Base-by-base conservation (phyloP, 108 stramenopile genomes). In the Cyclotella choctawhatcheeana region DNA sequence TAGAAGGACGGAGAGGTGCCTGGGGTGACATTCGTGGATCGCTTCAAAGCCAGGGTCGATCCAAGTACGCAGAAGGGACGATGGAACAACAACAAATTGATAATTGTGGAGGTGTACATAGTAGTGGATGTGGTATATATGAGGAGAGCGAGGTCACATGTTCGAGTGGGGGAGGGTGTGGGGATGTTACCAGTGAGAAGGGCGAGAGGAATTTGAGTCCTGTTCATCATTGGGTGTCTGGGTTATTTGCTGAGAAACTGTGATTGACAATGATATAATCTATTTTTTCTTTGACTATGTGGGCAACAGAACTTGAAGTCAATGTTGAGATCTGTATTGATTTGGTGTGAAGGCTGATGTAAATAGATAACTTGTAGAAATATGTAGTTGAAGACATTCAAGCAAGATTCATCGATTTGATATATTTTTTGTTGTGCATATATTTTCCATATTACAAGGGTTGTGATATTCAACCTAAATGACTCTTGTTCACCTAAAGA, bases 11-110 rank as follows among this genome's bases (percentile, higher is more conserved):
- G 20, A 60, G 67, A 18, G 48, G 61, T 1, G 76, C 67, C 12
- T 64, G 63, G 69, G 69, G 55, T n/a, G 76, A 77, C 22, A 68
- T 78, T 25, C 69, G 77, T 8, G 70, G 70, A 6, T 37, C 51
- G 7, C 24, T 77, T 63, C 17, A 35, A 4, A 61, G 50, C 25
- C 59, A 60, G 45, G 32, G 45, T 0, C 50, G 61, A 59, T 50
- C 30, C 10, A 32, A 52, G 3, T 20, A 71, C 2, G 58, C 22
- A 45, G 27, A 51, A 27, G 52, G 12, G 0, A 63, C 48, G 20
- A 50, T 40, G 58, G 58, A 24, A 34, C 16, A 43, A 43, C 5
- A 37, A 26, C 32, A n/a, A n/a, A n/a, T 33, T 12, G 67, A 37
- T 17, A 31, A 10, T 31, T 58, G 68, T 30, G 55, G 44, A 5